Conservation (phyloP, 169 alveolate species). For the Eimeria sp. region DNA sequence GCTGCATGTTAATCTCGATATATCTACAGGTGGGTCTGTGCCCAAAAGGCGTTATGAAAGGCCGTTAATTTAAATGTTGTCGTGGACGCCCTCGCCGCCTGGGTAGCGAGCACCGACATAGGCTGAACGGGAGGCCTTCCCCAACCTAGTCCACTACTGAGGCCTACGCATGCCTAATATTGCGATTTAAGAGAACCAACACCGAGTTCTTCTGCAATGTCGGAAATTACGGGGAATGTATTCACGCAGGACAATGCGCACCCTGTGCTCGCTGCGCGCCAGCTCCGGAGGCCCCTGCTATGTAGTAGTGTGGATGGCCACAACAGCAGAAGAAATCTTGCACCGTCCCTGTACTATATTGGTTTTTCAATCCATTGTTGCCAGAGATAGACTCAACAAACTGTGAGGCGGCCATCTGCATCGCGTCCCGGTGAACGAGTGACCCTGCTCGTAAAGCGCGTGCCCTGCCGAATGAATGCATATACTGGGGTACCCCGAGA, state of each 20-base stretch:
- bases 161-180: not conserved
- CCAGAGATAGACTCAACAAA: not conserved
- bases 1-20: conserved; percentile 38
- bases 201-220: not conserved
- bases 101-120: conserved; percentile 55
- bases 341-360: not conserved
- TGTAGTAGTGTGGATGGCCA: not conserved
- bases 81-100: conserved; percentile 46
- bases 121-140: conserved; percentile 1
- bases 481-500: not conserved
- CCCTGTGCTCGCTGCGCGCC: conserved; percentile 65
- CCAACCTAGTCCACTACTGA: not conserved
- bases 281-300: not conserved
- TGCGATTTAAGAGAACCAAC: conserved; percentile 20
- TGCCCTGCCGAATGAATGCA: not conserved
- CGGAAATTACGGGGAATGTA: not conserved
- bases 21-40: not conserved
- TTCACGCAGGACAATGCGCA: conserved; percentile 31
- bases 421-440: not conserved
- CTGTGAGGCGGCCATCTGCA: not conserved
- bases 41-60: not conserved
- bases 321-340: not conserved
- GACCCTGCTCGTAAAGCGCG: not conserved
- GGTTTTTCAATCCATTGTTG: not conserved
- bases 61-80: not conserved